Conservation (phyloP, 352 stramenopile species). For the Phytophthora idaei region DNA sequence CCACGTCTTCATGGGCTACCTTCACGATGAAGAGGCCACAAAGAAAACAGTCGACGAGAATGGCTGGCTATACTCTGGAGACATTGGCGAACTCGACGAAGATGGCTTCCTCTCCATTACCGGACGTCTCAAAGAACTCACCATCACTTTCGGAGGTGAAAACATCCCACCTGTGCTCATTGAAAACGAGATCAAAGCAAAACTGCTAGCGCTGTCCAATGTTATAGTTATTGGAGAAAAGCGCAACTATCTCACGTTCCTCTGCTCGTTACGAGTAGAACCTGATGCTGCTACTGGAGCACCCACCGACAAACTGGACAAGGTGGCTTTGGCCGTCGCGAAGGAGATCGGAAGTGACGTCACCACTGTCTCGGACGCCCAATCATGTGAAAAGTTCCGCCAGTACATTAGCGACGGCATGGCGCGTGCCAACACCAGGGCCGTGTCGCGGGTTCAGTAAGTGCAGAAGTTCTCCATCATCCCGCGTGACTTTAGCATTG, state of each 20-base stretch:
- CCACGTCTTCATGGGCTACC: conserved; percentile 77
- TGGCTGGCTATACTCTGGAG: conserved; percentile 90
- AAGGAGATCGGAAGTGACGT: conserved; percentile 62
- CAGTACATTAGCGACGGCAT: conserved; percentile 77
- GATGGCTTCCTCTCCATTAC: conserved; percentile 91
- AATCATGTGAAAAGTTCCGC: conserved; percentile 62
- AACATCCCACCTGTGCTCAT: conserved; percentile 91
- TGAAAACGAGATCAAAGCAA: conserved; percentile 85
- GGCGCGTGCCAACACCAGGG: conserved; percentile 54
- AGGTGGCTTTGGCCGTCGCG: conserved; percentile 57
- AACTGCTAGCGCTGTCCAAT: conserved; percentile 79
- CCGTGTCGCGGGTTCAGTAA: conserved; percentile 50
- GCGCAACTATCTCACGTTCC: conserved; percentile 88
- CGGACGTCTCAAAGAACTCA: conserved; percentile 94
- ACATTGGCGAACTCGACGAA: conserved; percentile 81
- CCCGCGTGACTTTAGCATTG: conserved; percentile 77
- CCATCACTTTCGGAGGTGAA: conserved; percentile 92
- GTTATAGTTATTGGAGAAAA: conserved; percentile 91
- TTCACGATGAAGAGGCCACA: conserved; percentile 58
- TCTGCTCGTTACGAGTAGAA: conserved; percentile 81
- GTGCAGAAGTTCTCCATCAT: conserved; percentile 82
- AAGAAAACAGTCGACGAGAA: conserved; percentile 68
- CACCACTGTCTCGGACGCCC: conserved; percentile 72
- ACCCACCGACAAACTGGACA: conserved; percentile 76
- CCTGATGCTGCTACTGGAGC: conserved; percentile 56